Evolutionary conservation across 805 yeast species (phyloP), one percentile per base, ranked within the genome.

Genomic region (Yarrowia sp.): DNA sequence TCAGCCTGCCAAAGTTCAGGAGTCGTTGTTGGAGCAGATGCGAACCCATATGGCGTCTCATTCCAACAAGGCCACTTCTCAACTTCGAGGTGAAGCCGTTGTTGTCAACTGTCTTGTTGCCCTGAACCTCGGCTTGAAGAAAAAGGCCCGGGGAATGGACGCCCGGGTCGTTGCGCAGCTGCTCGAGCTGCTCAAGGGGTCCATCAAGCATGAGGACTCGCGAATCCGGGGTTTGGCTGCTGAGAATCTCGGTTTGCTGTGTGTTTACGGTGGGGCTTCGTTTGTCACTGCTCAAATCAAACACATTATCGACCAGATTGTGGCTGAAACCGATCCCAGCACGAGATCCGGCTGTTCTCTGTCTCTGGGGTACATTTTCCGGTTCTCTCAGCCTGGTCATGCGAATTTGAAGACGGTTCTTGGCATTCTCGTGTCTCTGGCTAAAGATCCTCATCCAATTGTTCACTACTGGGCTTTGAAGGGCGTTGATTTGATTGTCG

Each of bases 11-110:
- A 89, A 90, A 67, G 88, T 95, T 63, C 98, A 93, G 71, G 86
- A 88, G 66, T 91, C 98, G 0, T 80, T 95, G n/a, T 75, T 95
- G 18, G 98, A 93, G 71, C 89, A 86, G 64, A 75, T 95, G 67
- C 82, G 92, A 68, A 78, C 87, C 3, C 79, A 81, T 15, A 67
- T 87, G 42, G 70, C 67, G 3, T 32, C 69, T 6, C 41, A 50
- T 10, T 14, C 58, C 38, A 62, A 50, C 57, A 68, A 22, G 44
- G 64, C 51, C 15, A 41, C 61, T 3, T 44, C 35, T 8, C 66
- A 45, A 35, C 58, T 39, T 14, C 15, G 47, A 41, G 72, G 74
- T 15, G 73, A 74, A 0, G 89, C 92, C 0, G 79, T 88, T 8
- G 74, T 81, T 1, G 78, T 87, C 4, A 92, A 92, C 71, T 74